Conservation (phyloP, 805 yeast genomes). For the Wickerhamiella hasegawae region DNA sequence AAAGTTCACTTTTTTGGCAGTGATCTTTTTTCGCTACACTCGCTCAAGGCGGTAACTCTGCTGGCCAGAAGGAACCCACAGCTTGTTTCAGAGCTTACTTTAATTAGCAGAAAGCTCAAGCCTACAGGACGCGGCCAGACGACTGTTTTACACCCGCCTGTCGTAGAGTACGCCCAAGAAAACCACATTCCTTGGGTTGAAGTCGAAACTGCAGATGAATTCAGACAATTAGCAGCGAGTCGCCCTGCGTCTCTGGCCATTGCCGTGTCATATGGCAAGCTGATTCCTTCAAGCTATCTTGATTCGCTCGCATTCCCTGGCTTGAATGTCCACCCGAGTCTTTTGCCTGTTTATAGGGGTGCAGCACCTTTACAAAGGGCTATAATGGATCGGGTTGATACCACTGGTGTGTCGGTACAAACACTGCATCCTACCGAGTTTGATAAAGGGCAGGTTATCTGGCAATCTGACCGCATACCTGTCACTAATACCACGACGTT, state of each 20-base stretch:
- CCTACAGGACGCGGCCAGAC: constrained; percentile 11
- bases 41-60: constrained; percentile 7
- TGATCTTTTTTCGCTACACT: constrained; percentile 12
- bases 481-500: constrained; percentile 32
- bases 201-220: constrained; percentile 9
- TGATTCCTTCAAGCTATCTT: constrained; percentile 55
- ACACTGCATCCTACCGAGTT: constrained; percentile 78
- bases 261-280: constrained; percentile 83
- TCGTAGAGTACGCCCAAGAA: constrained; percentile 10
- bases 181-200: constrained; percentile 8
- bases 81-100: constrained; percentile 3
- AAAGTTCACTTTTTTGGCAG: constrained; percentile 14
- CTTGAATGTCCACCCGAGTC: constrained; percentile 82
- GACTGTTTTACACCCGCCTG: constrained; percentile 7
- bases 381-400: constrained; percentile 40
- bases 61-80: constrained; percentile 5
- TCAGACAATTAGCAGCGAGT: constrained; percentile 1
- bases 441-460: constrained; percentile 59
- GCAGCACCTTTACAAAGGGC: constrained; percentile 82
- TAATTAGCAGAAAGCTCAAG: constrained; percentile 9
- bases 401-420: constrained; percentile 79
- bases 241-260: constrained; percentile 37
- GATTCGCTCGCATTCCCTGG: constrained; percentile 41
- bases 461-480: constrained; percentile 33
- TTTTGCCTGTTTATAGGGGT: constrained; percentile 68